Conservation (phyloP, 164 flowering plant species). For the Nymphaea colorata region DNA sequence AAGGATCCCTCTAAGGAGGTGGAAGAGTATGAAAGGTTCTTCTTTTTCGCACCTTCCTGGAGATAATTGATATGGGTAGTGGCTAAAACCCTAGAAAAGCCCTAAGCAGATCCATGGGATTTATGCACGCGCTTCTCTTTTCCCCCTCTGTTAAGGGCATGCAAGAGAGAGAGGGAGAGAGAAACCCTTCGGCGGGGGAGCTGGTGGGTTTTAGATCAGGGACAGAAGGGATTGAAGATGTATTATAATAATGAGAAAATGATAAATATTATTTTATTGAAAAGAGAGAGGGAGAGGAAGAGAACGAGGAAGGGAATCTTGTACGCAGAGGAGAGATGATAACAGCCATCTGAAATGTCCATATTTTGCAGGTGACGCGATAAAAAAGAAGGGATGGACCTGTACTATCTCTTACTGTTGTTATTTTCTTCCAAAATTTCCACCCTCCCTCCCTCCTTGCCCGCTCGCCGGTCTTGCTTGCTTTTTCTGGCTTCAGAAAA, state of each 20-base stretch:
- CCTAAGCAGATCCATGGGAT: slow-evolving; percentile 1
- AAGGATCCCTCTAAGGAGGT: neutral
- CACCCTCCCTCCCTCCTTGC: neutral
- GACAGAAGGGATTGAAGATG: neutral
- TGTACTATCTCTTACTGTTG: neutral
- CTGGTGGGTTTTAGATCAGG: neutral
- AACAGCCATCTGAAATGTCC: neutral
- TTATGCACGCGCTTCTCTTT: neutral
- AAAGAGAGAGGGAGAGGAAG: neutral
- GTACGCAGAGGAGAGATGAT: neutral
- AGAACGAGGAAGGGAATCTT: neutral
- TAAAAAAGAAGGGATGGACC: neutral
- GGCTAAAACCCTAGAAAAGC: slow-evolving; percentile 6
- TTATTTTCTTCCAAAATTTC: neutral
- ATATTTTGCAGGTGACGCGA: neutral
- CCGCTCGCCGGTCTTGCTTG: too few relatives aligned
- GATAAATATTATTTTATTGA: neutral
- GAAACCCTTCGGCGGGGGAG: neutral
- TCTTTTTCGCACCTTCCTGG: neutral
- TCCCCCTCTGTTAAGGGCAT: neutral
- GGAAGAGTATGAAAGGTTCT: neutral
- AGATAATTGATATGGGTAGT: neutral
- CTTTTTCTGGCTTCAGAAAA: too few relatives aligned
- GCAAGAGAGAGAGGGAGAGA: neutral
- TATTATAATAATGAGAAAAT: too few relatives aligned